Evolutionary conservation across 192 early-diverging fungal genomes (phyloP), one percentile per base, ranked within the genome.

Genomic region (Backusella parvicylindrica): DNA sequence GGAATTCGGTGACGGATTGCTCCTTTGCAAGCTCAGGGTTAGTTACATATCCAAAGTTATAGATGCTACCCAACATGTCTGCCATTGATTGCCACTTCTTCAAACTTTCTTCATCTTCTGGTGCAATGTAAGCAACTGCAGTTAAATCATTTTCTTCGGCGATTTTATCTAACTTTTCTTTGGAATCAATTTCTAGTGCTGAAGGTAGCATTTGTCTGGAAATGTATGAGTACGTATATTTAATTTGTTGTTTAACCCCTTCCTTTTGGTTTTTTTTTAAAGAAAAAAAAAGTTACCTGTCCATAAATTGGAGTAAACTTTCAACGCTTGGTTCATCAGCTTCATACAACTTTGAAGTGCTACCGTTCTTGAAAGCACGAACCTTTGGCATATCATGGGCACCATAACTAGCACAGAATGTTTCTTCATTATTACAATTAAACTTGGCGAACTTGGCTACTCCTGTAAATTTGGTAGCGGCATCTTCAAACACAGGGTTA

Each of bases 331-430:
- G 79, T 63, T 91, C 85, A 81, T 98, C 97, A 9, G 84, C 83
- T 67, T 85, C 87, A 77, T 95, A 84, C 66, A 84, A 90, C 49
- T 90, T 91, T 68, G 88, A 71, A 37, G 86, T 53, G 38, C 74
- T 78, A 75, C 94, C 96, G 11, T 89, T 76, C 70, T 90, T 85
- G 84, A 95, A 94, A 66, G 97, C 86, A 85, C 95, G 97, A 73
- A 96, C 82, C 9, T 95, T 95, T 13, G 96, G 96, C 92, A 94
- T 97, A 53, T 93, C 95, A 69, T 87, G 77, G 66, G 98, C 86
- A 49, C 89, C 88, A 71, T 92, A 86, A 75, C 92, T 89, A 68
- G 88, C 83, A 84, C 96, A 98, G 31, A 95, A 81, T 6, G 90
- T 89, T 38, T 87, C 85, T 77, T 94, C 92, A 38, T 88, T 91